Evolutionary conservation across 768 basidiomycete species (phyloP), one percentile per base, ranked within the genome.

Genomic region (Tubosaeta sp.): DNA sequence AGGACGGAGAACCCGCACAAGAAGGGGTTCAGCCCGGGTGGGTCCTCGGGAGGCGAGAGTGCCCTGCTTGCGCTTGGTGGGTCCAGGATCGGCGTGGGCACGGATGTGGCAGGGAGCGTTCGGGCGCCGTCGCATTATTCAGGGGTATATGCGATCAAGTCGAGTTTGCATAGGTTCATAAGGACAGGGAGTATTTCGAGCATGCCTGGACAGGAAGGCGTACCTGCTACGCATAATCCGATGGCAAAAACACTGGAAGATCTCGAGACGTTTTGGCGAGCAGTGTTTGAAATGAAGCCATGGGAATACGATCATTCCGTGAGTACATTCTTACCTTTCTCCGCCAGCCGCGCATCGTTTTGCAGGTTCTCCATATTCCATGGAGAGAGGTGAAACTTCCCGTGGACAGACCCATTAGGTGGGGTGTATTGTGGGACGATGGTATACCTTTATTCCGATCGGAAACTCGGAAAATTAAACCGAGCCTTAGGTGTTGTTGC

Each of bases 101-200:
- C 84, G 6, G 85, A 87, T 51, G 82, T 87, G 19, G 85, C 80
- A 10, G 87, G 86, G 3, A 82, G 80, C 27, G 78, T 89, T 35
- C 76, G 86, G 18, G 76, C 76, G 8, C 86, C 86, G 3, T 77
- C 85, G 1, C 79, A 84, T 50, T 83, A 82, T 57, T 82, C 25
- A 27, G 25, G 84, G 0, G 66, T 85, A 2, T 86, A 82, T 64
- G 70, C 77, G 8, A 73, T 84, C 62, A 80, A 78, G 60, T 73
- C 79, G 10, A 83, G 82, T 57, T 68, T 70, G 49, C 75, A 80
- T 36, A 71, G 86, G 48, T 83, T 86, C 58, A 78, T 81, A 6
- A 71, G 66, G 30, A 74, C 74, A n/a, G 82, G 83, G 2, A 75
- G 71, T 42, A 58, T 51, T 18, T 67, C 78, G 41, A 65, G 73